Conservation (phyloP, 1,284 basidiomycete species). For the Apiotrichum siamense region DNA sequence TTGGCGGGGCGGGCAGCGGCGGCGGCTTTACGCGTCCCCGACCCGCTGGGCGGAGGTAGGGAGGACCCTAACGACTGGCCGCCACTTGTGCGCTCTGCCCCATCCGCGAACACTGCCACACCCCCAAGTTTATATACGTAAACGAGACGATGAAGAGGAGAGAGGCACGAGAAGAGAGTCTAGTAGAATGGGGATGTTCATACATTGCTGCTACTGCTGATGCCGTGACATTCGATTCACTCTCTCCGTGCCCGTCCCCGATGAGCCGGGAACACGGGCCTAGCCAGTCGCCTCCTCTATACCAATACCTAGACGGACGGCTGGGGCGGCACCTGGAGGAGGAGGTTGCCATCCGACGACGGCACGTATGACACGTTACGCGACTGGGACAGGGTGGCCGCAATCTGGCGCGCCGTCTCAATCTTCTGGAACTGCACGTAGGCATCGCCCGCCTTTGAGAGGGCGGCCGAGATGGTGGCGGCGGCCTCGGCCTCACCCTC, state of each 20-base stretch:
- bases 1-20: conserved; percentile 26
- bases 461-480: conserved; percentile 80
- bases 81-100: no score
- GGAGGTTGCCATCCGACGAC: conserved; percentile 66
- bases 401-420: conserved; percentile 93
- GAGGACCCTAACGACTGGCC: no score
- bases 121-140: no score
- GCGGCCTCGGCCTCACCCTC: conserved; percentile 99
- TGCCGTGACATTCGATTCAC: conserved; percentile 1
- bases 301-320: conserved; percentile 44
- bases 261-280: no score
- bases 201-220: conserved; percentile 15
- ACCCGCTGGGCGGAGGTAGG: conserved; percentile 37
- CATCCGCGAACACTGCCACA: no score
- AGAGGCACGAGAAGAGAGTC: no score
- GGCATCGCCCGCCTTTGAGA: conserved; percentile 82
- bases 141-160: no score
- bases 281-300: not conserved
- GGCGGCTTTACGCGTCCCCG: conserved; percentile 40
- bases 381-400: conserved; percentile 61
- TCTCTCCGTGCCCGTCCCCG: not conserved
- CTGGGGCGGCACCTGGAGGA: conserved; percentile 71
- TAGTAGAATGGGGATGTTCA: conserved; percentile 12
- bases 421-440: conserved; percentile 94
- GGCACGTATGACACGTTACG: conserved; percentile 86